phyloP scores from a whole-genome alignment of 768 basidiomycete species.

The Termitomyces sp. region DNA sequence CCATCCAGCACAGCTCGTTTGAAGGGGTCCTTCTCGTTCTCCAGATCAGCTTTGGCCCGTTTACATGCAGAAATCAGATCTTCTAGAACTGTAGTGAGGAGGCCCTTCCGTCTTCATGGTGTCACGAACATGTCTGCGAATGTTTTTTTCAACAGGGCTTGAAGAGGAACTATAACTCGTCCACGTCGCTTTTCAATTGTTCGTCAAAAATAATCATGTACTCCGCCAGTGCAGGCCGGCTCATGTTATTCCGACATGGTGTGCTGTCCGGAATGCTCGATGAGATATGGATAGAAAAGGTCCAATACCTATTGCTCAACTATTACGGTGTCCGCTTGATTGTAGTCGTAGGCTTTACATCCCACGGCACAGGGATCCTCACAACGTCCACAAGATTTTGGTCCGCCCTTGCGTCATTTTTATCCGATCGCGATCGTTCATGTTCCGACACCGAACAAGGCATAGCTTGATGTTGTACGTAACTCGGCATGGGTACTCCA shows the following conservation, averaged over 20 bases:
- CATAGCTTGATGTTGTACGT: conserved; percentile 28
- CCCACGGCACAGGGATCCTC: conserved; percentile 69
- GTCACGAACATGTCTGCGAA: conserved; percentile 78
- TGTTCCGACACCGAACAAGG: conserved; percentile 72
- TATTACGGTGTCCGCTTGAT: conserved; percentile 11
- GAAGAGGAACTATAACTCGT: too few relatives aligned
- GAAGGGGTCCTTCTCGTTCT: conserved; percentile 96
- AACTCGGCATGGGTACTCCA: conserved; percentile 55
- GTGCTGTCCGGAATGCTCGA: too few relatives aligned
- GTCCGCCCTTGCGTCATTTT: conserved; percentile 74
- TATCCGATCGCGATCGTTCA: conserved; percentile 68
- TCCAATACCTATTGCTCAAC: too few relatives aligned
- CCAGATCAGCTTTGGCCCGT: conserved; percentile 90
- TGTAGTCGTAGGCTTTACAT: conserved; percentile 34
- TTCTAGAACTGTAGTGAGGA: conserved; percentile 88
- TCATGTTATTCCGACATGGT: conserved; percentile 12
- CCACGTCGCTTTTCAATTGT: too few relatives aligned
- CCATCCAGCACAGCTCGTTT: conserved; percentile 96
- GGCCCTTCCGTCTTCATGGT: conserved; percentile 69
- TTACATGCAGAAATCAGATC: conserved; percentile 93
- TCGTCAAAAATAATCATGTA: background rate
- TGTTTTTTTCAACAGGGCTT: background rate
- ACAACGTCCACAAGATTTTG: conserved; percentile 73
- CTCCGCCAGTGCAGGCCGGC: background rate
- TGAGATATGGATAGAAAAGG: background rate